Conservation (phyloP, 2,329 filamentous ascomycete species). For the Microcera coccophila region DNA sequence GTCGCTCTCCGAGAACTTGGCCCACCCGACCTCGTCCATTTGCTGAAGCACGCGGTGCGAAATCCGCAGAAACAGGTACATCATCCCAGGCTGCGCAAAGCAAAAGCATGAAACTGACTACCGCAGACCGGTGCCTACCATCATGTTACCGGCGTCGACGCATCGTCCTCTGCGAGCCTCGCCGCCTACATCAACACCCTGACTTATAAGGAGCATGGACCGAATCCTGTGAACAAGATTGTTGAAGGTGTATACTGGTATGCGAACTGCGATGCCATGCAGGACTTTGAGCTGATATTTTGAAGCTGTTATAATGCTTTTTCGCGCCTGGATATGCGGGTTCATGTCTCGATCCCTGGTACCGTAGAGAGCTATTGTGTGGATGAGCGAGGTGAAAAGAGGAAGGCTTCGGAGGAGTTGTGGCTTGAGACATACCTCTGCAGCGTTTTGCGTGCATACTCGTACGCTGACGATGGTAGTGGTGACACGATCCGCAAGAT, state of each 20-base stretch:
- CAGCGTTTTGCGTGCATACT: conserved; percentile 89
- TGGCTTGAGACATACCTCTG: conserved; percentile 98
- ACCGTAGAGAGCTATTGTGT: conserved; percentile 97
- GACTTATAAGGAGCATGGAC: conserved; percentile 82
- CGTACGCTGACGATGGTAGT: conserved; percentile 92
- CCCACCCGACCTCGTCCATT: conserved; percentile 90
- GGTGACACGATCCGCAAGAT: conserved; percentile 95
- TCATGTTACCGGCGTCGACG: conserved; percentile 95
- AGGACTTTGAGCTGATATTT: neutral
- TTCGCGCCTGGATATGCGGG: conserved; percentile 95
- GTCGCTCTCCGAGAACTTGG: conserved; percentile 85
- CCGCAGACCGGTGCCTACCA: conserved; percentile 85
- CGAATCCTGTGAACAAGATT: conserved; percentile 70
- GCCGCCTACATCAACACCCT: conserved; percentile 98
- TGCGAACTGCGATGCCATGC: conserved; percentile 19
- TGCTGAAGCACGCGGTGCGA: conserved; percentile 69
- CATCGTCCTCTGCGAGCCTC: conserved; percentile 92
- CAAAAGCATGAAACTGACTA: conserved; percentile 18
- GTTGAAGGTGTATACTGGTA: conserved; percentile 93
- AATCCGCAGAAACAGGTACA: conserved; percentile 54
- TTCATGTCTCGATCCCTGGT: conserved; percentile 94
- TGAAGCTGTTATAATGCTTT: conserved; percentile 94
- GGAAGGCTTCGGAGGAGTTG: conserved; percentile 85
- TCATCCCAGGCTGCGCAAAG: conserved; percentile 11
- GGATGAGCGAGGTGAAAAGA: conserved; percentile 92